Base-by-base conservation (phyloP, 352 stramenopile species). In the Bremia lactucae region DNA sequence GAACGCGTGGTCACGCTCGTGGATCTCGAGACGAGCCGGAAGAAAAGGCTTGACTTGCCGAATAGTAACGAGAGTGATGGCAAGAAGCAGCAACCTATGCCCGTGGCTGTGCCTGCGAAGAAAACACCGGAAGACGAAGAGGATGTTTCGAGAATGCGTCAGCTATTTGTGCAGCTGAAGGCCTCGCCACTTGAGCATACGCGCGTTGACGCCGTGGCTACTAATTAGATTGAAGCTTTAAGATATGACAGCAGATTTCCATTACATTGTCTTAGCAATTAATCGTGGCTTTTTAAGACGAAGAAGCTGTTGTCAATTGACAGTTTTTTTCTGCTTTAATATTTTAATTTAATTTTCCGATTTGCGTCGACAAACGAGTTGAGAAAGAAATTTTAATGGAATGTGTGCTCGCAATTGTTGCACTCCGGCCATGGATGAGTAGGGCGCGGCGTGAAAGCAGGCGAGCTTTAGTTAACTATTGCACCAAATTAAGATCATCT, bases 131-230 rank as follows among this genome's bases (percentile, higher is more conserved):
- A 81, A 26, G 74, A 83, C 35, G 77, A 87, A 18, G 72, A 80
- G 37, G 87, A 96, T 62, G 73, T 94, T 23, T 90, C 76, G 34
- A 72, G 90, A 39, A 97, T 97, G 87, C 82, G 80, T 49, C 87
- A 96, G 69, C 61, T 96, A 28, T 85, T 97, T 43, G 83, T 97
- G 49, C 68, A 95, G 56, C 67, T 97, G 41, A 97, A 97, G 82
- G 82, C 90, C 37, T 74, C 95, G 49, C 73, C 80, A 40, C 67
- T 90, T n/a, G 73, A 90, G 37, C 70, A 88, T 54, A 87, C 75
- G 42, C 78, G 81, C 29, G 66, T 52, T 49, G 49, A 64, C 16
- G 52, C 53, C 36, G 59, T 74, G 43, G 53, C 66, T 47, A 52
- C 59, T 38, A 67, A 73, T 61, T 74, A 74, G 42, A 52, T 14